phyloP scores from a whole-genome alignment of 768 basidiomycete species.

The Suillus clintonianus region DNA sequence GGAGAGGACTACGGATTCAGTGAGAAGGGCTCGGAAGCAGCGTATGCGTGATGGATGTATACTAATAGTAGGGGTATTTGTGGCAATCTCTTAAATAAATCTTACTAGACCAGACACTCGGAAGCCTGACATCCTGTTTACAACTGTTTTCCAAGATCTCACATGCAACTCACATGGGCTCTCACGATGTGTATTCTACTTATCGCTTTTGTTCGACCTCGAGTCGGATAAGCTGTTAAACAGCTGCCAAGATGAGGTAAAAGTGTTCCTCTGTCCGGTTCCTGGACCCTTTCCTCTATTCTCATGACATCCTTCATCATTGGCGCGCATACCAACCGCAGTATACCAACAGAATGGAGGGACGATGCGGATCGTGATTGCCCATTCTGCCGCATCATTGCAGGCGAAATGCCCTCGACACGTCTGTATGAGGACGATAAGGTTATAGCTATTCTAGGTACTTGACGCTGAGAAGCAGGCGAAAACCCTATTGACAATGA shows the following conservation, averaged over 20 bases:
- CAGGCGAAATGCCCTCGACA: slow-evolving; percentile 45
- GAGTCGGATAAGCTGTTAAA: neutral
- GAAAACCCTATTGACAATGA: neutral
- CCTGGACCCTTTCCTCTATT: neutral
- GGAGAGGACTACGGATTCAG: slow-evolving; percentile 64
- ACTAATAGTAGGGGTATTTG: slow-evolving; percentile 4
- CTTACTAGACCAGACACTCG: neutral
- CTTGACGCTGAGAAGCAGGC: slow-evolving; percentile 5
- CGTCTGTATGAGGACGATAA: slow-evolving; percentile 62
- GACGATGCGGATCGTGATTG: slow-evolving; percentile 44
- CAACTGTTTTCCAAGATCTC: neutral
- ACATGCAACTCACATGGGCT: neutral
- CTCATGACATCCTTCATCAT: slow-evolving; percentile 77
- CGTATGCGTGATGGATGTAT: slow-evolving; percentile 39
- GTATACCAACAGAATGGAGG: slow-evolving; percentile 49
- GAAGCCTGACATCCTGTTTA: neutral
- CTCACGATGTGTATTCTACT: neutral
- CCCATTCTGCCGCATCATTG: slow-evolving; percentile 68
- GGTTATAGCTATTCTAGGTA: slow-evolving; percentile 67
- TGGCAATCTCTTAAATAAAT: slow-evolving; percentile 1
- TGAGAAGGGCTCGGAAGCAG: slow-evolving; percentile 45
- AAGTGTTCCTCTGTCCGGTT: neutral
- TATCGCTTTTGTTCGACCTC: neutral
- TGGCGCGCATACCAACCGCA: slow-evolving; percentile 54
- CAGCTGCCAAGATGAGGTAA: neutral